Base-by-base conservation (phyloP, 2,329 filamentous ascomycete genomes). In the Hymenoscyphus infarciens region DNA sequence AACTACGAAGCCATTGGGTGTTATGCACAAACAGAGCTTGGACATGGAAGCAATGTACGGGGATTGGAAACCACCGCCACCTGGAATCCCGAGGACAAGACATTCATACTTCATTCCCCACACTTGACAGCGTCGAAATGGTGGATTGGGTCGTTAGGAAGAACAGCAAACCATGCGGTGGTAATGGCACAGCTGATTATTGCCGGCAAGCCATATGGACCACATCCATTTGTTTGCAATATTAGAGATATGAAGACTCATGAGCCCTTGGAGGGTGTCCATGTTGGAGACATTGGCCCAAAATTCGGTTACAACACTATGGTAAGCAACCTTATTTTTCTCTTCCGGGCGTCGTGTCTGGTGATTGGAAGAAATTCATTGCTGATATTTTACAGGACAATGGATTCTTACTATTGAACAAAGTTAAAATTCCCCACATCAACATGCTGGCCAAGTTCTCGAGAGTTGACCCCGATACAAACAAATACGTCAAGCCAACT, bases 91-190 rank as follows among this genome's bases (percentile, higher is more conserved):
- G 79, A 86, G 5, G 87, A 91, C 75, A 88, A 90, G 80, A 90
- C 86, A 2, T 92, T 93, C 70, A 87, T 81, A 15, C 80, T 93
- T 39, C 86, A 92, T 75, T 91, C 88, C 0, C 90, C 90, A 10
- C 81, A 85, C 65, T 79, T 92, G 61, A 92, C 90, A 1, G 84
- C 89, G 0, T 88, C 87, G 38, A 94, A 94, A 73, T 94, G 89
- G 89, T 93, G 90, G 90, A 92, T 92, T 69, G 90, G 90, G 1
- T 90, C 88, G 11, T 81, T 93, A 3, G 90, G 90, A 59, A 82
- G 88, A 69, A 87, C 87, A 2, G 90, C 90, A 54, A 93, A 91
- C 73, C 82, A 91, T 71, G 90, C 90, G 1, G 85, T 91, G 1
- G 88, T 93, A 3, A 91, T 93, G 82, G 90, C 90, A 0, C 89